Evolutionary conservation across 2,329 filamentous ascomycete genomes (phyloP).

Genomic region (Pseudogymnoascus destructans): DNA sequence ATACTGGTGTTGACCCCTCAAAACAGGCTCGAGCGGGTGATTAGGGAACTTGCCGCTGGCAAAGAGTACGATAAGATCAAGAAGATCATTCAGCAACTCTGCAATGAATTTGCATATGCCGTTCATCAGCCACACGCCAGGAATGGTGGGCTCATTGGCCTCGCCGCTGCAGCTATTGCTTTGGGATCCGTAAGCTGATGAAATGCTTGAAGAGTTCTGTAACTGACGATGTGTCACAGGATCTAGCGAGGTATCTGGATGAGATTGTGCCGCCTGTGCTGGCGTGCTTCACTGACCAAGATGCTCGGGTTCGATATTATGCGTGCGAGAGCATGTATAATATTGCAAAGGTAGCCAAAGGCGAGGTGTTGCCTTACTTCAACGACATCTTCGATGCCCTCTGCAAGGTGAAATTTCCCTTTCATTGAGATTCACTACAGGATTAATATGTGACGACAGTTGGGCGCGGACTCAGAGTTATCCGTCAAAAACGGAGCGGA

Average conservation of each 20-base stretch:
- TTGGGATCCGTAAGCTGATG: constrained; percentile 62
- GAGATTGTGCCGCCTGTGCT: constrained; percentile 93
- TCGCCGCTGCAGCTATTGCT: constrained; percentile 91
- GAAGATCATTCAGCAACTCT: constrained; percentile 87
- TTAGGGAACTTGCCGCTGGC: constrained; percentile 66
- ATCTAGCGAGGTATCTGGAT: constrained; percentile 80
- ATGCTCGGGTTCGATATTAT: constrained; percentile 94
- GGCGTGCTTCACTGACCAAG: constrained; percentile 94
- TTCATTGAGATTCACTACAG: background rate
- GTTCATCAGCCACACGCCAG: constrained; percentile 93
- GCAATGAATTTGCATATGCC: constrained; percentile 94
- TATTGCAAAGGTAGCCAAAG: constrained; percentile 97
- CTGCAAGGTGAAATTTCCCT: constrained; percentile 57
- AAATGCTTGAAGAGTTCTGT: background rate
- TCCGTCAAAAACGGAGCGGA: constrained; percentile 98
- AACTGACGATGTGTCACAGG: constrained; percentile 36
- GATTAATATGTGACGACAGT: constrained; percentile 35
- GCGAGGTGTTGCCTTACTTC: constrained; percentile 92
- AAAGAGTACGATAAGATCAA: constrained; percentile 71
- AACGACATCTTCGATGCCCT: constrained; percentile 97
- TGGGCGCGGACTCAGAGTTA: constrained; percentile 88
- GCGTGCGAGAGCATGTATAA: constrained; percentile 99
- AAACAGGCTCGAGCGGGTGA: constrained; percentile 70
- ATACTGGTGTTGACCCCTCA: background rate
- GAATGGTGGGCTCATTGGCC: constrained; percentile 89